Evolutionary conservation across 2,329 filamentous ascomycete species (phyloP).

Genomic region (Myriosclerotinia scirpicola): DNA sequence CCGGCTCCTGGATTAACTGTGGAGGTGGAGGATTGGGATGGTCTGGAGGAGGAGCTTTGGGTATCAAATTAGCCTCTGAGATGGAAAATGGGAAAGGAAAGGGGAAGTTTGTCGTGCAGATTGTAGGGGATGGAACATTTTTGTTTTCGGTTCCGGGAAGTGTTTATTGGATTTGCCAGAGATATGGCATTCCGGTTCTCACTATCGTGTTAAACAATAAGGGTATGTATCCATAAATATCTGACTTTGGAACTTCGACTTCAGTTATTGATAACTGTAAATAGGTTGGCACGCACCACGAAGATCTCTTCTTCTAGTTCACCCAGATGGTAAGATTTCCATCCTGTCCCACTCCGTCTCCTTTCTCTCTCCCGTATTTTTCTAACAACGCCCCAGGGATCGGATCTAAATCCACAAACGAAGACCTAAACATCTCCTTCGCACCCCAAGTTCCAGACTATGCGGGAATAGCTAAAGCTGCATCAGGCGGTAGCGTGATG

Average conservation of each 20-base stretch:
- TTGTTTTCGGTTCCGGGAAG: conserved; percentile 64
- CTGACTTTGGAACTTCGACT: not conserved
- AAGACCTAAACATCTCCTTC: conserved; percentile 66
- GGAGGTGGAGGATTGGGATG: conserved; percentile 79
- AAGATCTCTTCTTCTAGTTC: conserved; percentile 61
- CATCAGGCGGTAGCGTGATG: conserved; percentile 61
- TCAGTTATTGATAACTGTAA: not conserved
- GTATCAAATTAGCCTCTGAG: conserved; percentile 69
- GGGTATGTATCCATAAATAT: conserved; percentile 39
- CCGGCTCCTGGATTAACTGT: conserved; percentile 78
- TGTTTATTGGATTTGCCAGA: conserved; percentile 67
- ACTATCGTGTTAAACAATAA: conserved; percentile 70
- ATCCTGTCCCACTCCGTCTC: not conserved
- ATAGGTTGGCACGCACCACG: conserved; percentile 65
- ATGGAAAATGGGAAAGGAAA: conserved; percentile 49
- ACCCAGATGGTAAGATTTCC: conserved; percentile 48
- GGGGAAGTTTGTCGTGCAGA: conserved; percentile 60
- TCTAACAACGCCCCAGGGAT: conserved; percentile 45
- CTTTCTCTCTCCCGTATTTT: not conserved
- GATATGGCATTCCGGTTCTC: conserved; percentile 65
- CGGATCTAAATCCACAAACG: conserved; percentile 60
- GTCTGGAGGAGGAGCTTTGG: conserved; percentile 73
- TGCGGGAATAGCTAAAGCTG: conserved; percentile 65
- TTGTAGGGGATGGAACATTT: conserved; percentile 68
- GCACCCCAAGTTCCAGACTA: conserved; percentile 63